Percentiles rank a stretch among this genome's conserved stretches.
phyloP scores from a whole-genome alignment of 352 stramenopile species.

The Pythium sp. region DNA sequence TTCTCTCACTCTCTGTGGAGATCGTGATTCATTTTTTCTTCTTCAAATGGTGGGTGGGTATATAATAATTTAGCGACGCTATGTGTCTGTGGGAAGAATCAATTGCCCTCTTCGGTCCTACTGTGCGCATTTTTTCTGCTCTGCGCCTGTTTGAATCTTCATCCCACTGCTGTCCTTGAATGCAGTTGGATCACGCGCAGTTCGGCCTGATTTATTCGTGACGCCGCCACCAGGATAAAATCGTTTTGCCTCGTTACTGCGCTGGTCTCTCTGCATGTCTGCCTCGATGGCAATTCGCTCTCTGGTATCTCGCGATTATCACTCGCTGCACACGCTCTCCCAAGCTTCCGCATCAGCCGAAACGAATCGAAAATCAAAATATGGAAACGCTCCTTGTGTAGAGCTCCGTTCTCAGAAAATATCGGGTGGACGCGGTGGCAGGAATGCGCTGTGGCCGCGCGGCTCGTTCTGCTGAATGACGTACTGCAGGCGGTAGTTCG shows the following conservation, averaged over 20 bases:
- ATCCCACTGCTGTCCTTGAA: not conserved
- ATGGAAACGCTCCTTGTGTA: not conserved
- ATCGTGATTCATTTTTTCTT: not conserved
- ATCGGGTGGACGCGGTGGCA: conserved; percentile 62
- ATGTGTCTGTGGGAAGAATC: not conserved
- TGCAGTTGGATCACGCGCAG: not conserved
- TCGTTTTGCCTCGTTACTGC: not conserved
- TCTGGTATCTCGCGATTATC: not conserved
- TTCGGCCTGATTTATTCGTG: not conserved
- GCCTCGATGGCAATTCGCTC: not conserved
- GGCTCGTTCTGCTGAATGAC: conserved; percentile 68
- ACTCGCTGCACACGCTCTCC: not conserved
- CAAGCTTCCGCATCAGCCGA: not conserved
- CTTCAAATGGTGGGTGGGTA: not conserved
- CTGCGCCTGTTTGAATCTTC: not conserved
- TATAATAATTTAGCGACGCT: not conserved
- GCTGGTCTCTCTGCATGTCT: not conserved
- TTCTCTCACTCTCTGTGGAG: not conserved
- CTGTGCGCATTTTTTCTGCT: not conserved
- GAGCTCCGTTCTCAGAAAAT: conserved; percentile 45
- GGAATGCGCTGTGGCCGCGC: conserved; percentile 35
- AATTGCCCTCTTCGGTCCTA: not conserved
- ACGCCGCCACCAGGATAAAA: not conserved
- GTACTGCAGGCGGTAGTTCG: conserved; percentile 71
- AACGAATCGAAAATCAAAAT: not conserved